Evolutionary conservation across 306 rosid genomes (phyloP), one percentile per base, ranked within the genome.

Genomic region (Rubus idaeus): DNA sequence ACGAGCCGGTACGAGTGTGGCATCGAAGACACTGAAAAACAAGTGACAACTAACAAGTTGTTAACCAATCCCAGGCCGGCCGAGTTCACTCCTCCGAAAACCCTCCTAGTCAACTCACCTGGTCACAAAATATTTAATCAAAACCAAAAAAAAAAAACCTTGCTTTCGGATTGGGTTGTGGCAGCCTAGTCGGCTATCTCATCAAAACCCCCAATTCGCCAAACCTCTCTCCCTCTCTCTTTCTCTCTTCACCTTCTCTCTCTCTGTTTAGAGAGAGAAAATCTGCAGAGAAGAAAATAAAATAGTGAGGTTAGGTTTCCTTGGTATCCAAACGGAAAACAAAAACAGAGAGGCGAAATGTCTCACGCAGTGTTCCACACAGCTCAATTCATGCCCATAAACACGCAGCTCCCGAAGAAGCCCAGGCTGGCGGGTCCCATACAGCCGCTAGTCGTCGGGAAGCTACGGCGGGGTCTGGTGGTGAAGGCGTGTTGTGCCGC

Each of bases 321-420:
- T 57, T 58, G 14, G 56, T 63, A 62, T 78, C 72, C 72, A 62
- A 73, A 68, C 75, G 58, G 20, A 80, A 62, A 47, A 20, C 0
- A 42, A 10, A n/a, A 39, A 61, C 0, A 37, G n/a, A 35, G 13
- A 23, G 49, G 49, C 37, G 37, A 57, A 62, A 87, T 91, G 94
- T 72, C 90, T 68, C 94, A 78, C 78, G 82, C 93, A 35, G 86
- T 84, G 79, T 91, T 89, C 75, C 93, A 84, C 17, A 86, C 92
- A 62, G 90, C 94, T 18, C 96, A 89, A 80, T 84, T 89, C 75
- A 81, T 87, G 88, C 89, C 90, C 8, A 91, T 87, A 21, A 85
- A 85, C 83, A 77, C 89, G 23, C 89, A 86, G 79, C 70, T 80
- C 39, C 65, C 75, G 12, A 75, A 84, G 14, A 87, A 85, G 46